Evolutionary conservation across 176 grass and related monocot genomes (phyloP), one percentile per base, ranked within the genome.

Genomic region (Aegilops speltoides): DNA sequence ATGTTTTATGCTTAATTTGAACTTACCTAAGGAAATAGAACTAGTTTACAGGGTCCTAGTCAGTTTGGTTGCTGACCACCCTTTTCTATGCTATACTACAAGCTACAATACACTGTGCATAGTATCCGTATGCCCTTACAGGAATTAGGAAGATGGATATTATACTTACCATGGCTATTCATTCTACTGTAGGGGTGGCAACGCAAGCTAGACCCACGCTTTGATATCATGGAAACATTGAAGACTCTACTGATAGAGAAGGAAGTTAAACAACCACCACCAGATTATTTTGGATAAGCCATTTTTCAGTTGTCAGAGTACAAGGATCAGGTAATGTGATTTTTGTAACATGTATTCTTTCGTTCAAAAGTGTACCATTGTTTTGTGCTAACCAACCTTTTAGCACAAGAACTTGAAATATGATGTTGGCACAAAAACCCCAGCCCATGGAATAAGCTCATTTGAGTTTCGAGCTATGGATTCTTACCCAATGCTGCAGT

Each of bases 201-300:
- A 88, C 88, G 90, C 70, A 95, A 96, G 86, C 71, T 98, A 80
- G 90, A 96, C 82, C 93, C 93, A 87, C 66, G 89, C 79, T 98
- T 95, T 46, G 93, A 98, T 86, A 95, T 98, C 63, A 98, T 98
- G 96, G 65, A 91, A 5, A 96, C 92, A 8, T 79, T 98, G 73
- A 94, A 93, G 82, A 94, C 89, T 68, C 75, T 98, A 79, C 88
- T 98, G 63, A 32, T 96, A 79, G 92, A 94, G 52, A 91, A 92
- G 66, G 93, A 98, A 34, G 69, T 90, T 33, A 91, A 92, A 48
- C 96, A 90, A 48, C 93, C 96, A 32, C 93, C 96, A 32, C 33
- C 90, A 33, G 93, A 95, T 84, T 94, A 89, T 91, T 95, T 98
- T 54, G 95, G 89, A 29, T 92, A 71, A 79, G 54, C 48, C 14